These are phyloP conservation scores for Pleurotus djamor DNA, from an alignment of 768 basidiomycete genomes.

Conservation along the genomic window DNA sequence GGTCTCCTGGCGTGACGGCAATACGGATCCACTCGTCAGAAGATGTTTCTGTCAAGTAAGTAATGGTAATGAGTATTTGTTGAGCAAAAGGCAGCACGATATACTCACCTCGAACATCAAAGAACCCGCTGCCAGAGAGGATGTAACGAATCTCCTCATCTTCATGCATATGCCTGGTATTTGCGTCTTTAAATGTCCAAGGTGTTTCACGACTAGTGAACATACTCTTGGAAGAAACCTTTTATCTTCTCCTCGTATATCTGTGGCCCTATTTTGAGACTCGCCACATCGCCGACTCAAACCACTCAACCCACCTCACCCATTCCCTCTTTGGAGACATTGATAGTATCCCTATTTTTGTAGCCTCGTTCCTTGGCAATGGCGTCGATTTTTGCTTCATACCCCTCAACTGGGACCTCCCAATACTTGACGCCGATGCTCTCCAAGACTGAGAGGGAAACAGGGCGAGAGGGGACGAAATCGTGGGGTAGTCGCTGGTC, in stretches of 20 bases:
- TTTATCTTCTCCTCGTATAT: conserved; percentile 81
- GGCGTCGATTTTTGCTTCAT: conserved; percentile 54
- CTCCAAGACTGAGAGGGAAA: conserved; percentile 45
- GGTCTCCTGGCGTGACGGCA: conserved; percentile 72
- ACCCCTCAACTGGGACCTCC: conserved; percentile 61
- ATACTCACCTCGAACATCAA: conserved; percentile 68
- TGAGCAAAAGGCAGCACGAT: conserved; percentile 27
- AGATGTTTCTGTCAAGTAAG: conserved; percentile 46
- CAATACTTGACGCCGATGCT: conserved; percentile 66
- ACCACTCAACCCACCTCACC: conserved; percentile 52
- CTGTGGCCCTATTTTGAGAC: conserved; percentile 15
- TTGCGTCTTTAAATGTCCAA: background rate
- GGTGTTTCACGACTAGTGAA: background rate
- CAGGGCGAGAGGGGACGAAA: conserved; percentile 54
- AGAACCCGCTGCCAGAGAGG: conserved; percentile 85
- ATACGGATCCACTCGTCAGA: conserved; percentile 82
- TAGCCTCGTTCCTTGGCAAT: conserved; percentile 71
- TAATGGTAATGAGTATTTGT: background rate
- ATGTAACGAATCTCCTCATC: conserved; percentile 95
- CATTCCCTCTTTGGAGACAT: conserved; percentile 73
- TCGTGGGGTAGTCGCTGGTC: conserved; percentile 86
- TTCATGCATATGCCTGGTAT: conserved; percentile 85
- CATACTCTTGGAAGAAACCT: conserved; percentile 81
- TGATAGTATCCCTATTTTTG: conserved; percentile 82
- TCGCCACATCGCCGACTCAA: background rate